Evolutionary conservation across 495 filamentous ascomycete species (phyloP).

Genomic region (Xylaria sp.): DNA sequence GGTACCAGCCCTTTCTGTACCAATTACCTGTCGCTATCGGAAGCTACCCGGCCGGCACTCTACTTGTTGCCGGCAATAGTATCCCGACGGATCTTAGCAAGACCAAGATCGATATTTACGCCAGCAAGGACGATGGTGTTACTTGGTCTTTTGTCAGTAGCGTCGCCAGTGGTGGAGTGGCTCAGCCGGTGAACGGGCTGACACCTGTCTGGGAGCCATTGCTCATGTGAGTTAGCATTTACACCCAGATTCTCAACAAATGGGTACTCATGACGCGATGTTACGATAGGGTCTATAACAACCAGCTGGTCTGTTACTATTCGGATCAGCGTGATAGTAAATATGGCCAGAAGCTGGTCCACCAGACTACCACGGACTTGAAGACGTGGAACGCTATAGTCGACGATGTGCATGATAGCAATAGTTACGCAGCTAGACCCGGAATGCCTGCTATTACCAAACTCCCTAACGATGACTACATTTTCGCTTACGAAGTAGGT

Average conservation of each 20-base stretch:
- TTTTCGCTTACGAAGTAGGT: conserved; percentile 63
- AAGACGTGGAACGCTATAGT: conserved; percentile 64
- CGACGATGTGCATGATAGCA: conserved; percentile 64
- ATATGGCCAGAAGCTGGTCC: conserved; percentile 71
- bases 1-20: conserved; percentile 73
- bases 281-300: conserved; percentile 48
- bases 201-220: conserved; percentile 78
- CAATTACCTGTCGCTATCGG: conserved; percentile 64
- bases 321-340: conserved; percentile 70
- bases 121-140: conserved; percentile 60
- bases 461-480: conserved; percentile 63
- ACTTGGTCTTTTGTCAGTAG: conserved; percentile 73
- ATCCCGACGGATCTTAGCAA: conserved; percentile 66
- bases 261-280: background rate
- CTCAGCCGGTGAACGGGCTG: conserved; percentile 65
- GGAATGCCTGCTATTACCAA: conserved; percentile 69
- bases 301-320: conserved; percentile 69
- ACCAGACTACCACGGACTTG: conserved; percentile 65
- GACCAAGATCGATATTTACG: conserved; percentile 74
- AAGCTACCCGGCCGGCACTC: conserved; percentile 62
- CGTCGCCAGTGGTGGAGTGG: conserved; percentile 68
- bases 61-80: conserved; percentile 68
- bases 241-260: background rate
- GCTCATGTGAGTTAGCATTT: conserved; percentile 48
- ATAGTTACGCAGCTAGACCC: conserved; percentile 66